phyloP scores from a whole-genome alignment of 2,329 filamentous ascomycete species.

The Ophiocordyceps camponoti-floridani region DNA sequence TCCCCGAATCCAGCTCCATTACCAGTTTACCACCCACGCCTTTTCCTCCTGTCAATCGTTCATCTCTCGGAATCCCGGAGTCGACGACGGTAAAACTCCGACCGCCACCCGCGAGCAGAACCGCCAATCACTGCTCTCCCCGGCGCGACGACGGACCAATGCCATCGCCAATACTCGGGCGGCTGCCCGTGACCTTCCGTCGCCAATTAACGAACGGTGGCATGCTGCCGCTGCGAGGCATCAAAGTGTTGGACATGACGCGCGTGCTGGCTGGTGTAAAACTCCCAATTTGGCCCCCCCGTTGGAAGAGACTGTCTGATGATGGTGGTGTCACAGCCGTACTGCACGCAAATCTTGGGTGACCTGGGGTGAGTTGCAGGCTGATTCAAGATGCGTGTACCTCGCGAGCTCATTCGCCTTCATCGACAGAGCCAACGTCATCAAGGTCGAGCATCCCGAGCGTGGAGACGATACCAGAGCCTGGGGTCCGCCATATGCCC shows the following conservation, averaged over 20 bases:
- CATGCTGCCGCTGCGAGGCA: slow-evolving; percentile 57
- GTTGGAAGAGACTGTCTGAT: not conserved
- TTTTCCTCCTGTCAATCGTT: no score
- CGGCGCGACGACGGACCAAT: not conserved
- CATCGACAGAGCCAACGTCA: slow-evolving; percentile 62
- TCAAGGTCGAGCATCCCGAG: slow-evolving; percentile 89
- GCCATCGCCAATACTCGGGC: not conserved
- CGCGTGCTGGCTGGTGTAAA: slow-evolving; percentile 70
- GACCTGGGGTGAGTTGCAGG: slow-evolving; percentile 62
- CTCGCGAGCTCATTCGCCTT: not conserved
- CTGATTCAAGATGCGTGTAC: not conserved
- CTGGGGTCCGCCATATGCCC: slow-evolving; percentile 90
- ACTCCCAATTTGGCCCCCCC: no score
- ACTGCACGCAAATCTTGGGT: slow-evolving; percentile 91
- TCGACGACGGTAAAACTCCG: no score
- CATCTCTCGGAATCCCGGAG: no score
- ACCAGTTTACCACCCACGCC: no score
- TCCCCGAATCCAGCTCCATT: no score
- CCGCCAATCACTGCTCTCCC: not conserved
- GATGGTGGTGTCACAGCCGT: slow-evolving; percentile 45
- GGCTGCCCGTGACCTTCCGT: not conserved
- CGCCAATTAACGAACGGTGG: slow-evolving; percentile 5
- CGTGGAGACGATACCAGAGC: slow-evolving; percentile 86
- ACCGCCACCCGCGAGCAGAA: no score
- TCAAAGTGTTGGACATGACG: slow-evolving; percentile 90